Evolutionary conservation across 805 yeast species (phyloP).

Genomic region (Pichia manshurica): DNA sequence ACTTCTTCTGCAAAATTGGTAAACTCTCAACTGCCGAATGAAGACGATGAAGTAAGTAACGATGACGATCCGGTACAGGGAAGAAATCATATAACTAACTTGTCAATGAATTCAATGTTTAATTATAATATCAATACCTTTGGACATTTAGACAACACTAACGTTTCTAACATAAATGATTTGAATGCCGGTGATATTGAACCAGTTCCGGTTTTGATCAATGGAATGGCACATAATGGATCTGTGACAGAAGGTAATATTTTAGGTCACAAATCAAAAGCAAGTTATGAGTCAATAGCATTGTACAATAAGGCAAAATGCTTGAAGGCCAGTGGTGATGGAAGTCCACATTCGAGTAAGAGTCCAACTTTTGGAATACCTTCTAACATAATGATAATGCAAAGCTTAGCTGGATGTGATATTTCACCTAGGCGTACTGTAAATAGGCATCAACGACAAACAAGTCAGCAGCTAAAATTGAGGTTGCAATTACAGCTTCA

Average conservation of each 20-base stretch:
- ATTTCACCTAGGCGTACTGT: slow-evolving; percentile 3
- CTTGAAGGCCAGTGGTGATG: background rate
- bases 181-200: background rate
- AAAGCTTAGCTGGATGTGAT: slow-evolving; percentile 1
- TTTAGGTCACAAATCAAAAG: background rate
- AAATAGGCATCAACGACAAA: slow-evolving; percentile 3
- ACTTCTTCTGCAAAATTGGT: background rate
- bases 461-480: slow-evolving; percentile 7
- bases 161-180: background rate
- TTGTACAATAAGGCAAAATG: background rate
- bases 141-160: background rate
- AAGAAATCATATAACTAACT: background rate
- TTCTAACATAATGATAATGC: background rate
- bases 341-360: background rate
- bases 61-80: background rate
- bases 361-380: background rate
- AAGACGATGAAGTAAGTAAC: background rate
- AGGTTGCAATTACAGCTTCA: slow-evolving; percentile 9
- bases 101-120: background rate
- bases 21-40: background rate
- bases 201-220: background rate
- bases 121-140: background rate
- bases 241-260: background rate
- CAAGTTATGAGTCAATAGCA: background rate
- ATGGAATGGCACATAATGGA: background rate